Conservation (phyloP, 2,329 filamentous ascomycete genomes). For the Xylariaceae sp. region DNA sequence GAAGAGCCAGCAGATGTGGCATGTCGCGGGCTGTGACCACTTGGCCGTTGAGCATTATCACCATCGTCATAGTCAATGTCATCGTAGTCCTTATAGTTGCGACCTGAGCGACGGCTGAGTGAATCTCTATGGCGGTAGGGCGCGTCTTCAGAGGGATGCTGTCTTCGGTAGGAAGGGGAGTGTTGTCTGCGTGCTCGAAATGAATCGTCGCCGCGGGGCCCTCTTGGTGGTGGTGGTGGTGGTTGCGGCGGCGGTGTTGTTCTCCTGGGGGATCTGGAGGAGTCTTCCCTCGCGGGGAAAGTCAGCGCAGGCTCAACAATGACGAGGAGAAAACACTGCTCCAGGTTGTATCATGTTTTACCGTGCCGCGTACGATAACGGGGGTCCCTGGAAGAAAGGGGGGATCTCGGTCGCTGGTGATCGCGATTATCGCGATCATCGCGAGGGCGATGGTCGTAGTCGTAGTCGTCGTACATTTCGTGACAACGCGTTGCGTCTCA, state of each 20-base stretch:
- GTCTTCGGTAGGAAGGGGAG: conserved; percentile 34
- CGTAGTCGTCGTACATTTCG: conserved; percentile 44
- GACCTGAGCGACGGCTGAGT: conserved; percentile 22
- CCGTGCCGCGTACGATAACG: conserved; percentile 46
- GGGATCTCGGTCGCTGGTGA: conserved; percentile 40
- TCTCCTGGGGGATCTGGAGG: conserved; percentile 44
- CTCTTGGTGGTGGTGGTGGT: conserved; percentile 32
- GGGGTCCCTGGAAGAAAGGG: conserved; percentile 39
- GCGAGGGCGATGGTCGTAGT: conserved; percentile 40
- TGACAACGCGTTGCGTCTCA: background rate
- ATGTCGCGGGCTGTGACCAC: conserved; percentile 35
- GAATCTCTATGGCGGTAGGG: conserved; percentile 32
- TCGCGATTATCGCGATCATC: conserved; percentile 40
- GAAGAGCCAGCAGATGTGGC: conserved; percentile 35
- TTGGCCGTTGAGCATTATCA: conserved; percentile 28
- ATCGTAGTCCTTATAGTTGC: conserved; percentile 33
- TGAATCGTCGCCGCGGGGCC: conserved; percentile 39
- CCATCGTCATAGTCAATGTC: conserved; percentile 27
- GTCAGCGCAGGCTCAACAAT: conserved; percentile 43
- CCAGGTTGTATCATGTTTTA: conserved; percentile 45
- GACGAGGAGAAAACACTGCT: conserved; percentile 36
- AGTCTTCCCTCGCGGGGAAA: conserved; percentile 44
- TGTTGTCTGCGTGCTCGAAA: conserved; percentile 33
- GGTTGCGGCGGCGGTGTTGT: conserved; percentile 33
- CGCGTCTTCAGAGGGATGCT: conserved; percentile 25